Conservation (phyloP, 2,329 filamentous ascomycete species). For the Tolypocladium guangdongense region DNA sequence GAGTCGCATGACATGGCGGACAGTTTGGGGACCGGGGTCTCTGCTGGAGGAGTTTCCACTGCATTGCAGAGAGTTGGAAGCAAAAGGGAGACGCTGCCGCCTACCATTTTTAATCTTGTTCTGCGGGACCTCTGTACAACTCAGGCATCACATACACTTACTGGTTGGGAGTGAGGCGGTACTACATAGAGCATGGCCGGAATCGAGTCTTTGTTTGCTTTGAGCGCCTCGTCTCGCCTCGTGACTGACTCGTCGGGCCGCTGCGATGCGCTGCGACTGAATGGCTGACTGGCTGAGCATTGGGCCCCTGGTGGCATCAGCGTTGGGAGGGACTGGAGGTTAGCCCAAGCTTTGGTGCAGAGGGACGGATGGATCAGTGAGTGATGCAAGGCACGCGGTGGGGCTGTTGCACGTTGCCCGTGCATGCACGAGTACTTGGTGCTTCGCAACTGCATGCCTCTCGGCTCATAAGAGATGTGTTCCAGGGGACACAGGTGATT, state of each 20-base stretch:
- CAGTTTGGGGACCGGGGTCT: slow-evolving; percentile 2
- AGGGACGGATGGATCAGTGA: not conserved
- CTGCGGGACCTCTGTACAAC: slow-evolving; percentile 5
- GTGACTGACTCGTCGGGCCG: too few species aligned
- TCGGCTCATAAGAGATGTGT: not conserved
- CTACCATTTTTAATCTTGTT: slow-evolving; percentile 4
- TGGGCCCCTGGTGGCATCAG: too few species aligned
- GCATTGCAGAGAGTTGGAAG: slow-evolving; percentile 3
- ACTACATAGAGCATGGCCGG: not conserved
- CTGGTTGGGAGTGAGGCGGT: slow-evolving; percentile 1
- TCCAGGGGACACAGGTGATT: not conserved
- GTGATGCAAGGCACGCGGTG: not conserved
- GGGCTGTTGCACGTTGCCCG: not conserved
- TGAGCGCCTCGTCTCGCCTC: not conserved
- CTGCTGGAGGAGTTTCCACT: slow-evolving; percentile 2
- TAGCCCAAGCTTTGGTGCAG: not conserved
- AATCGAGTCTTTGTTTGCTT: not conserved
- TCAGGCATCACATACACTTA: slow-evolving; percentile 3
- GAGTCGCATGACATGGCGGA: slow-evolving; percentile 5
- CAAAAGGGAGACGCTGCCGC: slow-evolving; percentile 2
- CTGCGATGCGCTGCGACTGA: not conserved
- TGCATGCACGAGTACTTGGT: not conserved
- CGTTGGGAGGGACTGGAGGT: not conserved
- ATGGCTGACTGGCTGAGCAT: too few species aligned
- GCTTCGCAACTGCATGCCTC: not conserved